Percentiles rank a stretch among this genome's conserved stretches.
phyloP scores from a whole-genome alignment of 176 grass and related monocot genomes.

The Triticum timopheevii region DNA sequence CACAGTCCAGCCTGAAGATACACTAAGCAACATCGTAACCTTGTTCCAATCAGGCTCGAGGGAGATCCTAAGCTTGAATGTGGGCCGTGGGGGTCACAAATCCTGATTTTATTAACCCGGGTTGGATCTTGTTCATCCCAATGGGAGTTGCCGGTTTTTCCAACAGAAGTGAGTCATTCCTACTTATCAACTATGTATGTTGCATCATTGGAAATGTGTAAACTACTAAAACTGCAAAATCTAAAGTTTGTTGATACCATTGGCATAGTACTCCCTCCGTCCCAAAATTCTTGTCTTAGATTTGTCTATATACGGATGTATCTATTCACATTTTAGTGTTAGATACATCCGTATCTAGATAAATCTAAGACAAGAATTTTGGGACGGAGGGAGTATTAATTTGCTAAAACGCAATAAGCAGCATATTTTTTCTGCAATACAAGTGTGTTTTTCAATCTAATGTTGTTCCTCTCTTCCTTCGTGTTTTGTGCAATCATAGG shows the following conservation, averaged over 20 bases:
- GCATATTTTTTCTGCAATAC: constrained; percentile 1
- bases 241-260: neutral
- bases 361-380: no score
- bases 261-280: no score
- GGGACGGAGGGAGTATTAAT: no score
- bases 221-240: neutral
- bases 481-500: constrained; percentile 3
- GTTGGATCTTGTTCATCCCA: constrained; percentile 52
- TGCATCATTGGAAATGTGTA: neutral
- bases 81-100: neutral
- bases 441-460: neutral
- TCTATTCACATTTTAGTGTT: no score
- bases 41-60: constrained; percentile 34
- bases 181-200: neutral
- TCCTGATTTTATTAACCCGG: constrained; percentile 35
- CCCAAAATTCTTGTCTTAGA: no score
- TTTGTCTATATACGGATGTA: no score
- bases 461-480: neutral
- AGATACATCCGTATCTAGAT: no score
- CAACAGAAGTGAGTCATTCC: constrained; percentile 38
- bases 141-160: constrained; percentile 37
- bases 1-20: constrained; percentile 42
- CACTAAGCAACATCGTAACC: constrained; percentile 30
- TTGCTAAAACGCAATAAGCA: neutral
- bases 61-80: constrained; percentile 49